These are phyloP conservation scores for Microdochium trichocladiopsis DNA, from an alignment of 2,329 filamentous ascomycete genomes.

Conservation along the genomic window DNA sequence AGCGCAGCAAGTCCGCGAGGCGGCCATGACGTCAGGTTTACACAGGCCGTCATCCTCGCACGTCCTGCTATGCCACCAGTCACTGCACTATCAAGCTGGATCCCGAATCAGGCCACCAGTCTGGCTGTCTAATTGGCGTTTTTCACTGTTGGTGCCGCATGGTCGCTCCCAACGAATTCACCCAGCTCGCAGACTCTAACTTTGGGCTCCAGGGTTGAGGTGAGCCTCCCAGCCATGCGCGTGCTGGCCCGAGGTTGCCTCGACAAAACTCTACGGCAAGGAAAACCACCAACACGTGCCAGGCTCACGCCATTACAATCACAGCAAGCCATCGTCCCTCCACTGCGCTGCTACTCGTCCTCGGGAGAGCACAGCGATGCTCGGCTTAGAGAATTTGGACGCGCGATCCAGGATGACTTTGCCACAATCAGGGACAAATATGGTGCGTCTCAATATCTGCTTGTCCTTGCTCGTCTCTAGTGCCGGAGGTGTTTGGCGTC, in stretches of 20 bases:
- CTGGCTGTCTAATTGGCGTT: too few relatives aligned
- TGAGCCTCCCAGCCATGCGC: background rate
- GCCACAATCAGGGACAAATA: slow-evolving; percentile 36
- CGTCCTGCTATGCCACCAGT: background rate
- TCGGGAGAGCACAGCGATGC: slow-evolving; percentile 22
- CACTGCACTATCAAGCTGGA: too few relatives aligned
- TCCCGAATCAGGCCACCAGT: too few relatives aligned
- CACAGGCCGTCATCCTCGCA: background rate
- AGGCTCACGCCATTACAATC: background rate
- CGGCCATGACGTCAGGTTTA: background rate
- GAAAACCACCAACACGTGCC: background rate
- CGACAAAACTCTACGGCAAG: background rate
- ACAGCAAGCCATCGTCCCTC: background rate
- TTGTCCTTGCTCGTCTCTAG: background rate
- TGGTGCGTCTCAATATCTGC: slow-evolving; percentile 20
- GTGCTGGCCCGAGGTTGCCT: background rate
- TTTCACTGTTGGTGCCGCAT: too few relatives aligned
- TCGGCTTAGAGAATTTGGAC: slow-evolving; percentile 30
- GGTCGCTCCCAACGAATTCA: too few relatives aligned
- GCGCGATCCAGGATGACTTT: slow-evolving; percentile 38
- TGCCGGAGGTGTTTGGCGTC: too few relatives aligned
- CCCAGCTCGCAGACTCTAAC: background rate
- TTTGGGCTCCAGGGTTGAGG: background rate
- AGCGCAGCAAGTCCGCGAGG: too few relatives aligned
- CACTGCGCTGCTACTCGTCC: background rate